Evolutionary conservation across 2,329 filamentous ascomycete species (phyloP), one percentile per base, ranked within the genome.

Genomic region (Diaporthe destruens): DNA sequence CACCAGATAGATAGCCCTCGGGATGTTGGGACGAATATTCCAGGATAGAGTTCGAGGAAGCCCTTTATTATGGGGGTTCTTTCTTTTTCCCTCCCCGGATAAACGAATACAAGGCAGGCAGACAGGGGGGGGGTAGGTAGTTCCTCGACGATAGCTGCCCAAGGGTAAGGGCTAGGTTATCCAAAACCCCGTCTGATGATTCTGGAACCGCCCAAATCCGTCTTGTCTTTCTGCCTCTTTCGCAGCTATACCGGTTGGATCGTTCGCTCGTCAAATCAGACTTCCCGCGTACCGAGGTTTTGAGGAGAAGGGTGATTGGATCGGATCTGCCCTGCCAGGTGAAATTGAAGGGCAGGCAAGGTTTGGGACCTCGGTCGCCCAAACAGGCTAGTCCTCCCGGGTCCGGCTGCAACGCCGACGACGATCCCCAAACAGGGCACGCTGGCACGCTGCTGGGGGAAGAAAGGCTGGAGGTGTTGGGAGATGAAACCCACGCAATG

Each of bases 401-500:
- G 20, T 29, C 61, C 44, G 44, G 39, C 14, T 11, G 34, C 44
- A 18, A 25, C 32, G 20, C 25, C 44, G 25, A 25, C 32, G 20
- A 39, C 44, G 61, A 65, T 57, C 54, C 36, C 29, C 14, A 29
- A n/a, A n/a, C n/a, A n/a, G n/a, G n/a, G n/a, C n/a, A n/a, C n/a
- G 42, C 42, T 32, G 39, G 57, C 11, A 42, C 14, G 11, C 39
- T 39, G 9, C 14, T 20, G 9, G 4, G 3, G 9, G 4, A 1
- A 18, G 3, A 25, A 36, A 20, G 8, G 29, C 44, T 36, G 29
- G 39, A 66, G 47, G 61, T n/a, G 47, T 5, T 29, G 61, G 61
- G 47, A 53, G 61, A 53, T 66, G 61, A 66, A 66, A 66, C 61
- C 61, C 61, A 53, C 51, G 32, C 61, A 66, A 53, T 39, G 61